phyloP scores from a whole-genome alignment of 768 basidiomycete genomes.

The Butyriboletus loyo region DNA sequence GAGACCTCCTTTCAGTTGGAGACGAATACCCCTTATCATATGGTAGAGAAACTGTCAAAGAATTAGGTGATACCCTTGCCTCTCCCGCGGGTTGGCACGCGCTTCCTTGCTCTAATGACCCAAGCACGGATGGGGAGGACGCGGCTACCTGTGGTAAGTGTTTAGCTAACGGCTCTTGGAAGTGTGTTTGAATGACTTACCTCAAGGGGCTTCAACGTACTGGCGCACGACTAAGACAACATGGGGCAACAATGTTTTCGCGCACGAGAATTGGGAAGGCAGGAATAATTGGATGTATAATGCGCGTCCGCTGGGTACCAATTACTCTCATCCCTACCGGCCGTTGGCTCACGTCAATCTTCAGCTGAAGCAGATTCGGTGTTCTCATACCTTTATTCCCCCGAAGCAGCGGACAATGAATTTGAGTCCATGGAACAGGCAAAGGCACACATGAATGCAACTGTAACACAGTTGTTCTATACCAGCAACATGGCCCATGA shows the following conservation, averaged over 20 bases:
- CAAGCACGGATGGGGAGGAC: conserved; percentile 31
- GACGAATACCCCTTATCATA: conserved; percentile 13
- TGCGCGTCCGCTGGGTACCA: conserved; percentile 65
- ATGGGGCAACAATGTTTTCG: conserved; percentile 88
- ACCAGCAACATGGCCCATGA: conserved; percentile 81
- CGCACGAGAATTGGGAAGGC: conserved; percentile 92
- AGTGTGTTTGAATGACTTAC: not conserved
- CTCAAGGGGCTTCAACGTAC: conserved; percentile 31
- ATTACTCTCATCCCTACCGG: not conserved
- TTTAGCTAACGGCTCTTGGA: not conserved
- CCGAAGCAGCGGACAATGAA: conserved; percentile 49
- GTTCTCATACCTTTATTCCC: conserved; percentile 77
- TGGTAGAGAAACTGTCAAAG: conserved; percentile 42
- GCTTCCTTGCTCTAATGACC: conserved; percentile 70
- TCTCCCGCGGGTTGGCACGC: conserved; percentile 93
- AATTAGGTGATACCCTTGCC: conserved; percentile 73
- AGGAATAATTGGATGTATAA: conserved; percentile 63
- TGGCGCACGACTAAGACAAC: conserved; percentile 76
- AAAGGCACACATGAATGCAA: conserved; percentile 79
- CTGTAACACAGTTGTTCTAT: conserved; percentile 88
- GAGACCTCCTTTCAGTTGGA: not conserved
- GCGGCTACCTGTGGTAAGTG: conserved; percentile 8
- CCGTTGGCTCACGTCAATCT: not conserved
- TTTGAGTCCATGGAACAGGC: conserved; percentile 67
- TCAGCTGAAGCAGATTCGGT: conserved; percentile 5